A percentile compares a stretch with the other conserved stretches of the same genome.
Evolutionary conservation across 805 yeast species (phyloP).

Genomic region (Pachysolen tannophilus): DNA sequence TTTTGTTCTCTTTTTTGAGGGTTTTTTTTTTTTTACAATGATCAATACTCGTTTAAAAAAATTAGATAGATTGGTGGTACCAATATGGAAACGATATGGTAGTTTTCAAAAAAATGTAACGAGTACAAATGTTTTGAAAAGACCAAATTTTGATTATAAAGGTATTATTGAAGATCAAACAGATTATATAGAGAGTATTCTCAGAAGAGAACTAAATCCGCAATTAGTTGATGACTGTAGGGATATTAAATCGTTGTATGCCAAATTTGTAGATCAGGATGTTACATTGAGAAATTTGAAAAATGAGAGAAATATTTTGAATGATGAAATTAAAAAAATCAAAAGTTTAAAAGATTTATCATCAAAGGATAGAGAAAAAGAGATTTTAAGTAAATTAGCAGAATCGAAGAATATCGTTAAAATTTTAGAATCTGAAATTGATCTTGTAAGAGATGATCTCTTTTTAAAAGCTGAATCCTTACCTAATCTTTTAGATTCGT

Average conservation of each 20-base stretch:
- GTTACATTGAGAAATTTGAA: slow-evolving; percentile 14
- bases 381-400: slow-evolving; percentile 13
- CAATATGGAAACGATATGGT: no score
- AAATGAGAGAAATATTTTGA: slow-evolving; percentile 15
- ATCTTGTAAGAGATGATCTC: slow-evolving; percentile 27
- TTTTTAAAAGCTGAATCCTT: slow-evolving; percentile 35
- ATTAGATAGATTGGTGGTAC: no score
- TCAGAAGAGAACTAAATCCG: slow-evolving; percentile 21
- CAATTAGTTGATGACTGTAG: slow-evolving; percentile 5
- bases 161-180: slow-evolving; percentile 20
- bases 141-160: slow-evolving; percentile 27
- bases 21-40: no score
- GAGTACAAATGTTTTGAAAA: slow-evolving; percentile 19
- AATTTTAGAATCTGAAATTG: slow-evolving; percentile 22
- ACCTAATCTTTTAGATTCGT: slow-evolving; percentile 54
- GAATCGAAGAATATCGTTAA: slow-evolving; percentile 22
- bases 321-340: slow-evolving; percentile 13
- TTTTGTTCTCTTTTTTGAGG: no score
- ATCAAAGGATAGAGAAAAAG: slow-evolving; percentile 5
- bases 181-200: slow-evolving; percentile 20
- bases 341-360: slow-evolving; percentile 11
- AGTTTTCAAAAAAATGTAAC: no score
- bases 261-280: slow-evolving; percentile 8
- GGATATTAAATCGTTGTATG: slow-evolving; percentile 15
- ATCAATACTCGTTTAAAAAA: no score